Evolutionary conservation across 352 stramenopile genomes (phyloP).

Genomic region (Phytophthora colocasiae): DNA sequence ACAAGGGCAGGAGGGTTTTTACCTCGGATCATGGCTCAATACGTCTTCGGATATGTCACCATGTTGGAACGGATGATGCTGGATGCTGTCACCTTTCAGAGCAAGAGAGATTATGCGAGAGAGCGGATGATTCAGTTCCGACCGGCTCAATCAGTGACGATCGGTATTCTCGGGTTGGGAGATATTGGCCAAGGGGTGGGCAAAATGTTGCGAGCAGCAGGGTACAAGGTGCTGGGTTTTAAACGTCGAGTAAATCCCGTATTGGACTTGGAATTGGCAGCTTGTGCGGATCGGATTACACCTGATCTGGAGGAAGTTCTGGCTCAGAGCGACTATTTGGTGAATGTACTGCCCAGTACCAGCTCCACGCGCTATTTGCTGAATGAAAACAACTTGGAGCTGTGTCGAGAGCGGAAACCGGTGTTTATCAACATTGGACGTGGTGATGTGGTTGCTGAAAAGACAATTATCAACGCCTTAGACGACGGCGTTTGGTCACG

Average conservation of each 20-base stretch:
- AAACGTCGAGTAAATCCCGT: constrained; percentile 49
- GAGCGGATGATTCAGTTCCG: constrained; percentile 52
- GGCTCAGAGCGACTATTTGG: constrained; percentile 71
- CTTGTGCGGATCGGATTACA: constrained; percentile 50
- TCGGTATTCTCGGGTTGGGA: constrained; percentile 65
- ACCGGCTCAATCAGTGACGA: constrained; percentile 52
- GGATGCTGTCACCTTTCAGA: constrained; percentile 50
- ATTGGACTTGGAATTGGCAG: constrained; percentile 10
- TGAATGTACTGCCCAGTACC: constrained; percentile 91
- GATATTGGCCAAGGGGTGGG: constrained; percentile 72
- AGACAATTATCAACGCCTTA: constrained; percentile 64
- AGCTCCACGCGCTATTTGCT: constrained; percentile 72
- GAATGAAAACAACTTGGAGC: constrained; percentile 50
- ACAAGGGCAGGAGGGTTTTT: constrained; percentile 67
- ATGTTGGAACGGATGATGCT: constrained; percentile 73
- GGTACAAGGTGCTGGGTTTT: constrained; percentile 77
- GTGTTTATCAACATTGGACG: constrained; percentile 92
- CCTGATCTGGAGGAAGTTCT: constrained; percentile 61
- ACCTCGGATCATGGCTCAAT: constrained; percentile 66
- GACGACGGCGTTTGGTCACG: constrained; percentile 60
- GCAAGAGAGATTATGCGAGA: constrained; percentile 44
- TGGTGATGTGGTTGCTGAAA: constrained; percentile 80
- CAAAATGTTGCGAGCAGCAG: constrained; percentile 48
- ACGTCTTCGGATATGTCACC: constrained; percentile 66
- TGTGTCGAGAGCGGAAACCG: constrained; percentile 60